phyloP scores from a whole-genome alignment of 2,329 filamentous ascomycete genomes.

The Cladosporium sp. region DNA sequence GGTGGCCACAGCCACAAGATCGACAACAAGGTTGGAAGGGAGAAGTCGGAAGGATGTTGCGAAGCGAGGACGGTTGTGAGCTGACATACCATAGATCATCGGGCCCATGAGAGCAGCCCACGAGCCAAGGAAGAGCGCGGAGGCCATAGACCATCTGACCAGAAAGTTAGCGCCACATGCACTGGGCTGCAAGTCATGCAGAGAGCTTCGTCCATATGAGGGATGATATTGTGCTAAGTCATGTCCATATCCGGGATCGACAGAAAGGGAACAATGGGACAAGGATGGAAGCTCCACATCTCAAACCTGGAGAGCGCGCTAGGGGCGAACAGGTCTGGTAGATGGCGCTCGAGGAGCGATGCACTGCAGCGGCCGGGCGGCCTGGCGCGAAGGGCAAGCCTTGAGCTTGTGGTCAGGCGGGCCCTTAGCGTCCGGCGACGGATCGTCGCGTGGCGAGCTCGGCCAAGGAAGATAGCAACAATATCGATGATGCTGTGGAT shows the following conservation, averaged over 20 bases:
- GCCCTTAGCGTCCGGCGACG: slow-evolving; percentile 27
- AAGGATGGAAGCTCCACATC: slow-evolving; percentile 10
- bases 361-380: slow-evolving; percentile 13
- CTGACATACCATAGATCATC: slow-evolving; percentile 60
- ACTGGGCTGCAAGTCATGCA: slow-evolving; percentile 10
- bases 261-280: slow-evolving; percentile 8
- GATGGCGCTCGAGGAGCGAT: slow-evolving; percentile 1
- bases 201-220: slow-evolving; percentile 3
- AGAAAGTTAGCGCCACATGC: slow-evolving; percentile 11
- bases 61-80: slow-evolving; percentile 6
- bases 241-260: slow-evolving; percentile 4
- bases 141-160: slow-evolving; percentile 87
- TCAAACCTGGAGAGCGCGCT: slow-evolving; percentile 12
- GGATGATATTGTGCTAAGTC: slow-evolving; percentile 9
- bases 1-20: slow-evolving; percentile 9
- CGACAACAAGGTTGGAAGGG: slow-evolving; percentile 9
- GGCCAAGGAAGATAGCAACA: background rate
- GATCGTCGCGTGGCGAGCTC: slow-evolving; percentile 24
- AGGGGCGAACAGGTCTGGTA: slow-evolving; percentile 2
- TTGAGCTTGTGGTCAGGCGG: slow-evolving; percentile 31
- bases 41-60: slow-evolving; percentile 4
- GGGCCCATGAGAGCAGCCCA: slow-evolving; percentile 96
- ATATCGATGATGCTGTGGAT: slow-evolving; percentile 14
- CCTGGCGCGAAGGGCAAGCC: slow-evolving; percentile 14
- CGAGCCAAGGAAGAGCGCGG: slow-evolving; percentile 80